A percentile compares a stretch with the other conserved stretches of the same genome.
phyloP scores from a whole-genome alignment of 139 green algal genomes.

The Coelastrella sp. region DNA sequence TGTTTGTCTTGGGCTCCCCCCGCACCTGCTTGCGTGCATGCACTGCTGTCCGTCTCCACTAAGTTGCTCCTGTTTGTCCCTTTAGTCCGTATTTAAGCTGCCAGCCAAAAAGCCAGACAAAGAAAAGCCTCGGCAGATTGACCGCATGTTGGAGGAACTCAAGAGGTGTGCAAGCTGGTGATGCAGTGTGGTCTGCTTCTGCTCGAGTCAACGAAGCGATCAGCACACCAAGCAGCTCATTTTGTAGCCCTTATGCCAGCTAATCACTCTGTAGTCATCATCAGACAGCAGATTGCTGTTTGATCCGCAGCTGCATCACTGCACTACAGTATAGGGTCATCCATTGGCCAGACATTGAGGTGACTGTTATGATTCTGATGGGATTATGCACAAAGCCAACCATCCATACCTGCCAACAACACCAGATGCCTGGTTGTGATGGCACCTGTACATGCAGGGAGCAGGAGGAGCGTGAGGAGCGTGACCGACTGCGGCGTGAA shows the following conservation, averaged over 20 bases:
- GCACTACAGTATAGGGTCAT: no score
- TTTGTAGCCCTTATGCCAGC: background rate
- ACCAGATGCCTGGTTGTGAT: no score
- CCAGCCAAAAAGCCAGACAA: constrained; percentile 65
- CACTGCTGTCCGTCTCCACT: background rate
- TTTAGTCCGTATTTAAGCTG: constrained; percentile 59
- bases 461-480: constrained; percentile 71
- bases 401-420: no score
- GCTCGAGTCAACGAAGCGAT: no score
- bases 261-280: background rate
- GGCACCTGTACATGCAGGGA: constrained; percentile 72
- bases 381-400: no score
- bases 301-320: no score
- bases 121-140: constrained; percentile 87
- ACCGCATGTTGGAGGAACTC: constrained; percentile 91
- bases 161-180: constrained; percentile 69
- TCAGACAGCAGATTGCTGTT: no score
- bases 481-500: constrained; percentile 36
- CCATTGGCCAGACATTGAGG: no score
- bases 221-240: background rate
- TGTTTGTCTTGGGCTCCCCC: background rate
- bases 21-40: background rate
- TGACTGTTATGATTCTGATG: no score
- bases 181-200: no score
- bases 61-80: background rate